These are phyloP conservation scores for Kazachstania bromeliacearum DNA, from an alignment of 805 yeast genomes.

Conservation along the genomic window DNA sequence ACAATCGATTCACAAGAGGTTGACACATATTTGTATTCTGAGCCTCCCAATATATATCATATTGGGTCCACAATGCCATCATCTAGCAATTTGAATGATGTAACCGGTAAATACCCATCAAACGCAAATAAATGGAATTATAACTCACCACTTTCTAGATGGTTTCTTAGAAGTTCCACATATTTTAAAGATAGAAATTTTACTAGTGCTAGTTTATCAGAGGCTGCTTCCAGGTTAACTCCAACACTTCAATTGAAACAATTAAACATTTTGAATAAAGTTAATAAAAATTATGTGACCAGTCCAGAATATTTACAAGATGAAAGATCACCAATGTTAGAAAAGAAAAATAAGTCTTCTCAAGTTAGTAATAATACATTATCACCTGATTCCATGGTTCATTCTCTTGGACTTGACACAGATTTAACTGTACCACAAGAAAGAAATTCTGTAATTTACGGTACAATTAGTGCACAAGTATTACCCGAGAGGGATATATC, in stretches of 20 bases:
- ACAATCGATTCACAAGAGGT: conserved; percentile 10
- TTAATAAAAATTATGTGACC: conserved; percentile 11
- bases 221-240: conserved; percentile 10
- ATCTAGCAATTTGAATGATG: background rate
- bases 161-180: conserved; percentile 27
- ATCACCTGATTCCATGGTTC: background rate
- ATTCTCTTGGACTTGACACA: no score
- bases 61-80: conserved; percentile 17
- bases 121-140: conserved; percentile 21
- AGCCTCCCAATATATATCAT: conserved; percentile 22
- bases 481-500: conserved; percentile 2
- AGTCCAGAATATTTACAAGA: conserved; percentile 7
- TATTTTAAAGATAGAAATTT: conserved; percentile 15
- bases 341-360: background rate
- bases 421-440: background rate
- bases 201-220: conserved; percentile 1
- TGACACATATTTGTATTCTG: conserved; percentile 17
- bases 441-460: conserved; percentile 10
- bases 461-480: conserved; percentile 8
- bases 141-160: conserved; percentile 28
- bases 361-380: background rate
- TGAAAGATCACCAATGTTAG: conserved; percentile 22
- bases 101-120: background rate
- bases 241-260: conserved; percentile 23
- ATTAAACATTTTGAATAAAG: conserved; percentile 18